Conservation (phyloP, 768 basidiomycete species). For the Omphalotus guepiniiformis region DNA sequence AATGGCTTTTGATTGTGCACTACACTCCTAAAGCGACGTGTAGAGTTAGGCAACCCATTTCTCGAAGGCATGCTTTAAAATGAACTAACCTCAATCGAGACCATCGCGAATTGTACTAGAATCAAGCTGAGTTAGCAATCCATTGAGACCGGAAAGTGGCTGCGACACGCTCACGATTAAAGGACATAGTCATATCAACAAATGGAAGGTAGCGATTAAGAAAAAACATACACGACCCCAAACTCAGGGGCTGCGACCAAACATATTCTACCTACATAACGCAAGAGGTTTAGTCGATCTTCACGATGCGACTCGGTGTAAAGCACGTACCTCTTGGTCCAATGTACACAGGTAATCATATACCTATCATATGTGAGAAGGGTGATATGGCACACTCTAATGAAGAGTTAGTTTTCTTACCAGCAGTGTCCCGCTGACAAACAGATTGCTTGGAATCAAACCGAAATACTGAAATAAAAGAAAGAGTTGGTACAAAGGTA, state of each 20-base stretch:
- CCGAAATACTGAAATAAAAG: not conserved
- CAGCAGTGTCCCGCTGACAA: slow-evolving; percentile 24
- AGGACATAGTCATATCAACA: slow-evolving; percentile 28
- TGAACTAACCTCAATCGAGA: not conserved
- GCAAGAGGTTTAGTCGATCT: not conserved
- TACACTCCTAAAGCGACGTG: not conserved
- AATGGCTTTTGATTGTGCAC: not conserved
- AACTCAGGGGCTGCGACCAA: slow-evolving; percentile 26
- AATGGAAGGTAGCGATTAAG: slow-evolving; percentile 38
- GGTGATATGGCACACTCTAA: not conserved
- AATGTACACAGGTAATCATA: slow-evolving; percentile 34
- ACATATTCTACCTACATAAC: slow-evolving; percentile 27
- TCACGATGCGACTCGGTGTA: not conserved
- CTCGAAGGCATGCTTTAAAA: not conserved
- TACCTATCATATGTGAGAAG: slow-evolving; percentile 21
- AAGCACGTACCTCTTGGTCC: slow-evolving; percentile 32
- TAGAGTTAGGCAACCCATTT: not conserved
- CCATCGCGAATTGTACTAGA: not conserved
- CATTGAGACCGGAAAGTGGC: not conserved
- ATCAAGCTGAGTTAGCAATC: not conserved
- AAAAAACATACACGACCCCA: slow-evolving; percentile 30
- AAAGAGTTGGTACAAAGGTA: no score
- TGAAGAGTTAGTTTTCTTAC: slow-evolving; percentile 10
- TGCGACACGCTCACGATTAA: not conserved
- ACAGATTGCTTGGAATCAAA: slow-evolving; percentile 17